These are phyloP conservation scores for Cyberlindnera nakhonratchasimensis DNA, from an alignment of 805 yeast species.

Conservation along the genomic window DNA sequence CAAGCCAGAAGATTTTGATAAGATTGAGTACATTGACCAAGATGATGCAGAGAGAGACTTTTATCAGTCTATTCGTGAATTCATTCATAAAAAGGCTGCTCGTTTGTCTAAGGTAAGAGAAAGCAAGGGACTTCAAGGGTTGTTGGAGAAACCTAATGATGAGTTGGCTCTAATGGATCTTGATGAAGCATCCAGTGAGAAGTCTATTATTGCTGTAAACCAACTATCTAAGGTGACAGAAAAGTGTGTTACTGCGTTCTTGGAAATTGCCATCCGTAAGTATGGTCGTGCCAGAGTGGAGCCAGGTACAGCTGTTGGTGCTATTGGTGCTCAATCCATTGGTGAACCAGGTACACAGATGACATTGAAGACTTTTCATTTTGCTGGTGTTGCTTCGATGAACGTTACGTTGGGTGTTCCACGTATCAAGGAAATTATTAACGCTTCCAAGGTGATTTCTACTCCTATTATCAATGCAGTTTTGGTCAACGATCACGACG, in stretches of 20 bases:
- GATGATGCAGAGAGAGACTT: constrained; percentile 84
- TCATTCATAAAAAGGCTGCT: constrained; percentile 52
- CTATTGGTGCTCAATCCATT: constrained; percentile 98
- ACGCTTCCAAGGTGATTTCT: constrained; percentile 91
- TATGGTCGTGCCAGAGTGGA: constrained; percentile 90
- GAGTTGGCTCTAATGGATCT: constrained; percentile 39
- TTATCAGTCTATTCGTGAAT: constrained; percentile 70
- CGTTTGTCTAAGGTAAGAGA: constrained; percentile 55
- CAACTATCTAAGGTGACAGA: constrained; percentile 68
- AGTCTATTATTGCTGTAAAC: constrained; percentile 46
- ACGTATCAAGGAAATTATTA: constrained; percentile 97
- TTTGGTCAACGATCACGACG: constrained; percentile 88
- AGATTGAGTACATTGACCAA: constrained; percentile 72
- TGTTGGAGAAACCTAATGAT: constrained; percentile 41
- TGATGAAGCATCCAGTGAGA: constrained; percentile 36
- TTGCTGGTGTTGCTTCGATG: constrained; percentile 99
- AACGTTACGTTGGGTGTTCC: constrained; percentile 99
- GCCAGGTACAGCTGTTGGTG: constrained; percentile 99
- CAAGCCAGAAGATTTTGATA: constrained; percentile 40
- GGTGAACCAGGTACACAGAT: constrained; percentile 99
- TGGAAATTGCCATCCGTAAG: constrained; percentile 73
- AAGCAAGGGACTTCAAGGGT: constrained; percentile 46
- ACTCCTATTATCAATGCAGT: constrained; percentile 96
- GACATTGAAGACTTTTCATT: constrained; percentile 96
- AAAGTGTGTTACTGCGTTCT: constrained; percentile 56